Conservation (phyloP, 1,284 basidiomycete genomes). For the Moesziomyces globuligerus region DNA sequence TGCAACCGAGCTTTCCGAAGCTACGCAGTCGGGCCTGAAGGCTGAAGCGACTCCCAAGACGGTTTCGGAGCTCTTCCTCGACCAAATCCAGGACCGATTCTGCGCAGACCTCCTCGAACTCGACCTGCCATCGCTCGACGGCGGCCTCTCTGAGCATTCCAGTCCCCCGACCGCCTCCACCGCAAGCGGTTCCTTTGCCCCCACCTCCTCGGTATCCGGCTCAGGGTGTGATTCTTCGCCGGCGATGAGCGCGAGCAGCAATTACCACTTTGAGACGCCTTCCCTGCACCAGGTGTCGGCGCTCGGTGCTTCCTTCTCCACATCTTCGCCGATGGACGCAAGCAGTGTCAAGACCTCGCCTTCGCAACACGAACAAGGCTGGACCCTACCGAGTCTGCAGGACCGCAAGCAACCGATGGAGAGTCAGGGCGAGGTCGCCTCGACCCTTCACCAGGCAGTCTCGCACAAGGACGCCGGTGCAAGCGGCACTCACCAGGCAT, state of each 20-base stretch:
- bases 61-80: slow-evolving; percentile 15
- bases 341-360: slow-evolving; percentile 24
- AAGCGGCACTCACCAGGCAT: slow-evolving; percentile 3
- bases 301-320: slow-evolving; percentile 17
- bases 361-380: slow-evolving; percentile 19
- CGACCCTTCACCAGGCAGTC: slow-evolving; percentile 20
- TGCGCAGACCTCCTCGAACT: slow-evolving; percentile 14
- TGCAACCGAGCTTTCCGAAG: background rate
- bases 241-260: slow-evolving; percentile 31
- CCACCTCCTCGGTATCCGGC: slow-evolving; percentile 6
- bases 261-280: slow-evolving; percentile 35
- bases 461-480: slow-evolving; percentile 10
- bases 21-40: background rate
- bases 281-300: slow-evolving; percentile 27
- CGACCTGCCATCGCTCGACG: slow-evolving; percentile 13
- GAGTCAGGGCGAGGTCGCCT: slow-evolving; percentile 6
- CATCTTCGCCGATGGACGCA: slow-evolving; percentile 22
- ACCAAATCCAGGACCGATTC: slow-evolving; percentile 11
- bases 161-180: slow-evolving; percentile 8
- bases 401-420: slow-evolving; percentile 12
- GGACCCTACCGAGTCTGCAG: slow-evolving; percentile 19
- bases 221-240: slow-evolving; percentile 27
- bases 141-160: background rate
- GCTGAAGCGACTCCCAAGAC: slow-evolving; percentile 28
- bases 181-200: slow-evolving; percentile 4